Evolutionary conservation across 352 stramenopile species (phyloP).

Genomic region (Phytophthora sansomeana): DNA sequence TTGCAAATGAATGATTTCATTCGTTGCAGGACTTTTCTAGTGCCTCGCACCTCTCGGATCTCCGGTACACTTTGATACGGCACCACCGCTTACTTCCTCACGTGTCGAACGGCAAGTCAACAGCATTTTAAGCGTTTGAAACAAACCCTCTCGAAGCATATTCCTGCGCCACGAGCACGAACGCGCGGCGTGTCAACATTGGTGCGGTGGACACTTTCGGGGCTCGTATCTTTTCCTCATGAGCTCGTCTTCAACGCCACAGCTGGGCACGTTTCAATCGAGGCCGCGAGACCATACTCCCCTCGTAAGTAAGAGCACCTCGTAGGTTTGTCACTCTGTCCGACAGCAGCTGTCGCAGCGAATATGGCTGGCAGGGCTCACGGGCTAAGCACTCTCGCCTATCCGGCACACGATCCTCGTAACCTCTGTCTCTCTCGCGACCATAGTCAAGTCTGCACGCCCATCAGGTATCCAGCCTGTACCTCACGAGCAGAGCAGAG

Average conservation of each 20-base stretch:
- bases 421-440: conserved; percentile 45
- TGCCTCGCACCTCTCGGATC: conserved; percentile 1
- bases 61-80: conserved; percentile 3
- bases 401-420: conserved; percentile 31
- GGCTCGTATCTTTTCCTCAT: background rate
- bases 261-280: conserved; percentile 6
- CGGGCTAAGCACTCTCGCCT: conserved; percentile 32
- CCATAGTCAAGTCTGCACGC: conserved; percentile 27
- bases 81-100: conserved; percentile 12
- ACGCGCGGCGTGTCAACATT: background rate
- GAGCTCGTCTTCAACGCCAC: conserved; percentile 26
- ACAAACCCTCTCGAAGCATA: background rate
- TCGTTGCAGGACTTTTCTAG: background rate
- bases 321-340: conserved; percentile 36
- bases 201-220: no score
- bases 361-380: conserved; percentile 35
- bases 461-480: conserved; percentile 36
- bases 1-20: no score
- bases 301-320: conserved; percentile 25
- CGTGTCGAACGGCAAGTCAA: conserved; percentile 3
- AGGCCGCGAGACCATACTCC: conserved; percentile 17
- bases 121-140: conserved; percentile 15
- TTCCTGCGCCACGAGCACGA: no score
- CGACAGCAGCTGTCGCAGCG: conserved; percentile 27
- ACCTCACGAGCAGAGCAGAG: conserved; percentile 33